Evolutionary conservation across 257 asterid species (phyloP).

Genomic region (Avicennia marina): DNA sequence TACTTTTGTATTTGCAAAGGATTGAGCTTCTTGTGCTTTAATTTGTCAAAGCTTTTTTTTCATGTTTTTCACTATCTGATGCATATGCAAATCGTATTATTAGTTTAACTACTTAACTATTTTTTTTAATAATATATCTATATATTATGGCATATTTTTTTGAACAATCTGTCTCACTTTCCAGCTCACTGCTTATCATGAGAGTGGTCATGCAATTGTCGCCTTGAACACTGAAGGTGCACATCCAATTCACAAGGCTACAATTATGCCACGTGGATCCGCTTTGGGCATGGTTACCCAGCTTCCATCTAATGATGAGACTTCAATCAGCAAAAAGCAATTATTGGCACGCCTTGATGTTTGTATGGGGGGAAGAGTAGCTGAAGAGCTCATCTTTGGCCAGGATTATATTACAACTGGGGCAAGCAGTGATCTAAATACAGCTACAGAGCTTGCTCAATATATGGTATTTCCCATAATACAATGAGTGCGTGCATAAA

Average conservation of each 20-base stretch:
- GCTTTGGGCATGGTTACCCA: constrained; percentile 98
- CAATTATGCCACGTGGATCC: constrained; percentile 91
- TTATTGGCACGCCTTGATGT: constrained; percentile 97
- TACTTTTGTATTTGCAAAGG: too few relatives aligned
- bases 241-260: constrained; percentile 95
- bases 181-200: constrained; percentile 96
- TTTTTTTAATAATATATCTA: too few relatives aligned
- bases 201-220: constrained; percentile 95
- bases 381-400: constrained; percentile 93
- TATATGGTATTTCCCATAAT: constrained; percentile 66
- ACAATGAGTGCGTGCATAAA: too few relatives aligned
- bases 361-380: constrained; percentile 99
- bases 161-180: constrained; percentile 15
- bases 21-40: too few relatives aligned
- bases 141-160: not conserved
- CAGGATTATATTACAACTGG: constrained; percentile 88
- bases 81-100: too few relatives aligned
- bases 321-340: constrained; percentile 92
- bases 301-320: constrained; percentile 89
- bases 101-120: too few relatives aligned
- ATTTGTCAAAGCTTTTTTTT: too few relatives aligned
- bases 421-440: constrained; percentile 82
- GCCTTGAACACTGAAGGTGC: constrained; percentile 96
- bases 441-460: constrained; percentile 91
- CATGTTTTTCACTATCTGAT: too few relatives aligned